These are phyloP conservation scores for Secale cereale DNA, from an alignment of 176 grass and related monocot genomes.

Conservation along the genomic window DNA sequence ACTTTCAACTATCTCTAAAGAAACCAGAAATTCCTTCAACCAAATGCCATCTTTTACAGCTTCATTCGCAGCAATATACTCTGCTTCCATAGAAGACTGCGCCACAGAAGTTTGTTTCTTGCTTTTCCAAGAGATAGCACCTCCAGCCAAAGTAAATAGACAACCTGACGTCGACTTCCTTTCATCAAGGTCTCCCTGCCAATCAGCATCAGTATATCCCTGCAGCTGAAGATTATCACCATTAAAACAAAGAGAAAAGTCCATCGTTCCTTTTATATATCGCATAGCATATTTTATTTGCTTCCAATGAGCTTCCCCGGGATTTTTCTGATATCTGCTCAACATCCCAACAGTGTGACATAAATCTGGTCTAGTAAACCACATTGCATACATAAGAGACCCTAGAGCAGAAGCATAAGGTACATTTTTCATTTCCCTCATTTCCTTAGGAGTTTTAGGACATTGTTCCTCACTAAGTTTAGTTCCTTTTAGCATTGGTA, in stretches of 20 bases:
- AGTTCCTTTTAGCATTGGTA: not conserved
- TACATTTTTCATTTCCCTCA: too few species aligned
- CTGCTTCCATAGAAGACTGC: not conserved
- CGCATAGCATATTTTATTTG: too few species aligned
- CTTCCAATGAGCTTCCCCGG: too few species aligned
- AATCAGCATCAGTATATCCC: not conserved
- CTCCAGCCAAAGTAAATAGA: not conserved
- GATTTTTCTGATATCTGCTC: not conserved
- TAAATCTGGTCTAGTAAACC: not conserved
- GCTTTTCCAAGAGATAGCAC: not conserved
- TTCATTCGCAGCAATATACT: not conserved
- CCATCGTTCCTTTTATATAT: not conserved
- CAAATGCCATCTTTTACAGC: not conserved
- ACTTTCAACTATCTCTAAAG: not conserved
- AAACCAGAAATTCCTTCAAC: not conserved
- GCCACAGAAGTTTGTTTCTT: not conserved
- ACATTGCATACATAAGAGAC: not conserved
- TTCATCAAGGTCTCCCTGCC: not conserved
- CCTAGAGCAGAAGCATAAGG: too few species aligned
- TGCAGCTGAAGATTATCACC: not conserved
- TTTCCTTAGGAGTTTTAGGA: too few species aligned
- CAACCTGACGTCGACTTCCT: not conserved
- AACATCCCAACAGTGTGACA: not conserved
- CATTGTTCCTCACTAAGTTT: too few species aligned
- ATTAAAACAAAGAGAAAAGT: too few species aligned